Evolutionary conservation across 129 eudicot species (phyloP).

Genomic region (Artemisia tridentata): DNA sequence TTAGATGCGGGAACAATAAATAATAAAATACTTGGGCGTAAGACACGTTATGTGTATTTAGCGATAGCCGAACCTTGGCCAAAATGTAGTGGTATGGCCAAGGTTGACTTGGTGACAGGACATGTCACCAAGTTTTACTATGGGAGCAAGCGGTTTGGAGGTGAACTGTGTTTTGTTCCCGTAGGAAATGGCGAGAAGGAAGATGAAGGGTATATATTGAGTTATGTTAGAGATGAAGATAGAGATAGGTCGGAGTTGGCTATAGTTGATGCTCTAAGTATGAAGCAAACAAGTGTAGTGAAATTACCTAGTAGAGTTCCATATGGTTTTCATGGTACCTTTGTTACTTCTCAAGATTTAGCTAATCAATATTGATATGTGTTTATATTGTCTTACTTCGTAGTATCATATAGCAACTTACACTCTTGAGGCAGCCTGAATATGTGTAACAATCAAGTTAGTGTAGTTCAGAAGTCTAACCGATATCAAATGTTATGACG

Average conservation of each 20-base stretch:
- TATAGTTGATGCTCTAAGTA: conserved; percentile 50
- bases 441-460: too few relatives aligned
- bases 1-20: conserved; percentile 65
- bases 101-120: conserved; percentile 61
- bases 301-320: too few relatives aligned
- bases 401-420: too few relatives aligned
- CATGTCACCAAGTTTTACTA: conserved; percentile 38
- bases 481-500: too few relatives aligned
- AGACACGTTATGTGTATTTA: conserved; percentile 46
- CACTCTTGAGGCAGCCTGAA: too few relatives aligned
- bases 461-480: too few relatives aligned
- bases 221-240: conserved; percentile 64
- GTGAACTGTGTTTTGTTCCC: conserved; percentile 71
- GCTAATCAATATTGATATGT: too few relatives aligned
- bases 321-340: too few relatives aligned
- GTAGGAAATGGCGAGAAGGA: conserved; percentile 26
- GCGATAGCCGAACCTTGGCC: conserved; percentile 87
- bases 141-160: conserved; percentile 51
- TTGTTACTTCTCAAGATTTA: too few relatives aligned
- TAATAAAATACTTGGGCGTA: conserved; percentile 40
- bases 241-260: conserved; percentile 48
- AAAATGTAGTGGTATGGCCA: conserved; percentile 66
- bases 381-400: too few relatives aligned
- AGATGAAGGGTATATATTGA: conserved; percentile 63
- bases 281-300: conserved; percentile 42